A percentile compares a stretch with the other conserved stretches of the same genome.
Evolutionary conservation across 768 basidiomycete species (phyloP).

Genomic region (Leccinum olivaceopallidum): DNA sequence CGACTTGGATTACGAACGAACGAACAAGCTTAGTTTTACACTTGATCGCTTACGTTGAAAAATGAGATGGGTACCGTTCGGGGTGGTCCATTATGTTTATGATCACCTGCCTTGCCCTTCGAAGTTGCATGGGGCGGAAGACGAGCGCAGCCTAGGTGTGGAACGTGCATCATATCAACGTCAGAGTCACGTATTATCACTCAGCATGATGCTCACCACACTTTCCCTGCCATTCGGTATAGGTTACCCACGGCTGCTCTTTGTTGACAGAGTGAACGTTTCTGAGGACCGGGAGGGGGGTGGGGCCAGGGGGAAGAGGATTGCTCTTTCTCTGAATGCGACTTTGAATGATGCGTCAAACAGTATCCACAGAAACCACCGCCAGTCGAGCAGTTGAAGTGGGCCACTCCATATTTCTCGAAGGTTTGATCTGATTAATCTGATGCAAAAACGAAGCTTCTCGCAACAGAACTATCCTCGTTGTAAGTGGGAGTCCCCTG

Average conservation of each 20-base stretch:
- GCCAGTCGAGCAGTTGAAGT: background rate
- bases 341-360: background rate
- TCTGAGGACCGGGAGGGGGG: background rate
- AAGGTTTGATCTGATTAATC: background rate
- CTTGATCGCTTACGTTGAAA: slow-evolving; percentile 1
- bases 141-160: background rate
- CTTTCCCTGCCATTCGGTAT: background rate
- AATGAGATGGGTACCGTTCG: background rate
- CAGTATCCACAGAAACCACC: background rate
- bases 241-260: background rate
- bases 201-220: background rate
- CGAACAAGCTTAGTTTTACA: background rate
- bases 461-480: background rate
- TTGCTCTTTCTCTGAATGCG: background rate
- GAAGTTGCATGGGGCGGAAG: slow-evolving; percentile 20
- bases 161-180: slow-evolving; percentile 6
- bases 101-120: slow-evolving; percentile 12
- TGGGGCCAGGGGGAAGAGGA: background rate
- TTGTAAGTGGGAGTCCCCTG: no score
- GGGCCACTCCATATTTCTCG: background rate
- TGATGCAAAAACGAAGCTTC: background rate
- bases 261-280: background rate
- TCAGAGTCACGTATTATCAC: background rate
- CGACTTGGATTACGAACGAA: background rate
- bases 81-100: slow-evolving; percentile 13